Base-by-base conservation (phyloP, 192 early-diverging fungal genomes). In the Coemansia asiatica region DNA sequence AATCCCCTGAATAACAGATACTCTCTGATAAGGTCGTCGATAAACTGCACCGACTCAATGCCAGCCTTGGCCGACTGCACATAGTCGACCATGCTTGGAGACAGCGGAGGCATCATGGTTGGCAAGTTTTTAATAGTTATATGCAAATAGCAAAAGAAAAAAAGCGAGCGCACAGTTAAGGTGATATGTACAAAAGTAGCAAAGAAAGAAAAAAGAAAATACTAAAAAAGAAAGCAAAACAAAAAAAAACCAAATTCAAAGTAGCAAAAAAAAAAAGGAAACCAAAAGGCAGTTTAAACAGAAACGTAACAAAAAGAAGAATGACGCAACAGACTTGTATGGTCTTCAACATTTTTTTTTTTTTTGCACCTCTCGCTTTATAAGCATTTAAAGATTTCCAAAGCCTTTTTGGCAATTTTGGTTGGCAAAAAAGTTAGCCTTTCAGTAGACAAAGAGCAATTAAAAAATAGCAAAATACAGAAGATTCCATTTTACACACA, bases 1-100 rank as follows among this genome's bases (percentile, higher is more conserved):
- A 76, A 81, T 1, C 79, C 79, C 13, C 79, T 70, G 48, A 81
- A 81, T 31, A 81, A 50, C 31, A 81, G 57, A 56, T 81, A 81
- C 64, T 81, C 79, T 25, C 79, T 74, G 40, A 81, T 56, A 46
- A 81, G 60, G 48, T 81, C 79, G 48, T 81, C 79, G 21, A 81
- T 81, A 60, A 72, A 66, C 57, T 69, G 74, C 18, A 76, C 15
- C 55, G 79, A 81, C 70, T 76, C 79, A 28, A 81, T 75, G 26
- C 79, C 79, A 0, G 67, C 79, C 56, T 70, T 76, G 25, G 79
- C 79, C n/a, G 74, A 65, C 79, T 63, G 61, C 59, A 81, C 61
- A 31, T 69, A 69, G 26, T 79, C 76, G 9, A 51, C 67, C 64
- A 47, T 48, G 21, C 49, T 64, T 26, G 66, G 72, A 18, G 72